phyloP scores from a whole-genome alignment of 2,329 filamentous ascomycete species.

The Coniochaeta sp. region DNA sequence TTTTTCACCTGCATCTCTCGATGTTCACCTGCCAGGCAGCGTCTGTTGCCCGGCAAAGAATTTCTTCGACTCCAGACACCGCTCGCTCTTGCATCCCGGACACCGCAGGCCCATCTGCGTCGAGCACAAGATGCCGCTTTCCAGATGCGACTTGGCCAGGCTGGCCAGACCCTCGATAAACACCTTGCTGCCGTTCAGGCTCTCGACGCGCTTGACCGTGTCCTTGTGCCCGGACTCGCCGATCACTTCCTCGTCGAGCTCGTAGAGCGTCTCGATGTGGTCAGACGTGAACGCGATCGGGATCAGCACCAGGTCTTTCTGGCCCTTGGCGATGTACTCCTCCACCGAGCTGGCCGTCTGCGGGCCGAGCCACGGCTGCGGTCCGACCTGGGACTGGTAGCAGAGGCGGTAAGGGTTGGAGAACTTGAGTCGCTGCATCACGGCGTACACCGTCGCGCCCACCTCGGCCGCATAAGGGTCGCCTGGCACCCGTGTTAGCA shows the following conservation, averaged over 20 bases:
- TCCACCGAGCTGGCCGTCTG: constrained; percentile 87
- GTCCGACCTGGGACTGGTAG: constrained; percentile 98
- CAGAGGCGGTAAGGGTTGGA: constrained; percentile 88
- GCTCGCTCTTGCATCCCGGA: constrained; percentile 85
- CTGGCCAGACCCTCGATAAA: constrained; percentile 90
- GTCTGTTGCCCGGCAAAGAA: constrained; percentile 44
- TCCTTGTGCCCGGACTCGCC: constrained; percentile 73
- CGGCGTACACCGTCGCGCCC: constrained; percentile 88
- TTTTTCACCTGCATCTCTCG: background rate
- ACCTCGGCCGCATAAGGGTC: constrained; percentile 96
- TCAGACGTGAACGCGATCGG: constrained; percentile 98
- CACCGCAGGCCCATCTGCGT: constrained; percentile 85
- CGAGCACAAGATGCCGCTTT: constrained; percentile 61
- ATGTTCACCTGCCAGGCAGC: constrained; percentile 1
- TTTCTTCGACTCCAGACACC: constrained; percentile 71
- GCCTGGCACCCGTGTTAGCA: constrained; percentile 41
- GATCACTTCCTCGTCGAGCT: constrained; percentile 92
- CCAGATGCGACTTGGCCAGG: constrained; percentile 73
- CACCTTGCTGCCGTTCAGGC: constrained; percentile 80
- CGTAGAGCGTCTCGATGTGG: constrained; percentile 94
- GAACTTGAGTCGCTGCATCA: constrained; percentile 87
- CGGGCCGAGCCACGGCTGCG: constrained; percentile 88
- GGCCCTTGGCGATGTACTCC: constrained; percentile 81
- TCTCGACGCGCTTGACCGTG: constrained; percentile 83
- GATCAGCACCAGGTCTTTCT: constrained; percentile 84